Evolutionary conservation across 176 grass and related monocot genomes (phyloP).

Genomic region (Paspalum notatum): DNA sequence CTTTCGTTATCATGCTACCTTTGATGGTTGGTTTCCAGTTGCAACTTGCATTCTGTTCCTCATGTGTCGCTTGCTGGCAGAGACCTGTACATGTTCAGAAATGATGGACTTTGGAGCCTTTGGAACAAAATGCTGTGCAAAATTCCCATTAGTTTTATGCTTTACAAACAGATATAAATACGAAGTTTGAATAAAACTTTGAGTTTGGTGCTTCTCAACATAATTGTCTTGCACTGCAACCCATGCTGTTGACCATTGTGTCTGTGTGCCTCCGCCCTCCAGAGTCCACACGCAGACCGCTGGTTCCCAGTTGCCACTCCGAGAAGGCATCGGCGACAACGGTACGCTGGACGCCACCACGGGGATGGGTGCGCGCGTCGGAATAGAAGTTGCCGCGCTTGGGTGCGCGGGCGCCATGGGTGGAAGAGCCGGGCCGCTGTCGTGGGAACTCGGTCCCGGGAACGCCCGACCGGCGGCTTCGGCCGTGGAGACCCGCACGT

Average conservation of each 20-base stretch:
- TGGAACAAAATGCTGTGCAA: neutral
- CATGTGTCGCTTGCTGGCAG: neutral
- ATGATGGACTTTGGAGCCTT: neutral
- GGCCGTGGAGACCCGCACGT: constrained; percentile 32
- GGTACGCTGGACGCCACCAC: neutral
- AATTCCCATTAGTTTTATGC: neutral
- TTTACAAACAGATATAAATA: neutral
- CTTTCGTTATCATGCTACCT: no score
- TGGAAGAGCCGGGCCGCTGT: constrained; percentile 42
- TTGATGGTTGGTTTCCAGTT: neutral
- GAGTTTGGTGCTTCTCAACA: neutral
- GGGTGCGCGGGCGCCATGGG: constrained; percentile 17
- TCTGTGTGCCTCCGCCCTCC: neutral
- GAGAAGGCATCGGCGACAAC: neutral
- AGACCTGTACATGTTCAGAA: neutral
- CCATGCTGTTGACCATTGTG: neutral
- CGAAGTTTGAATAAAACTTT: neutral
- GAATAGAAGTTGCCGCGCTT: constrained; percentile 18
- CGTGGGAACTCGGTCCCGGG: constrained; percentile 35
- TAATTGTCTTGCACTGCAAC: neutral
- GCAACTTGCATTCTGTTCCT: neutral
- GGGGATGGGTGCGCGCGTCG: constrained; percentile 2
- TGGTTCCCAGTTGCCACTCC: neutral
- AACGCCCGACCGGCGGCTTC: constrained; percentile 33
- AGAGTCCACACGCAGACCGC: neutral